Percentiles rank a stretch among this genome's conserved stretches.
These are phyloP conservation scores for Neopestalotiopsis clavispora DNA, from an alignment of 2,329 filamentous ascomycete genomes.

Conservation along the genomic window DNA sequence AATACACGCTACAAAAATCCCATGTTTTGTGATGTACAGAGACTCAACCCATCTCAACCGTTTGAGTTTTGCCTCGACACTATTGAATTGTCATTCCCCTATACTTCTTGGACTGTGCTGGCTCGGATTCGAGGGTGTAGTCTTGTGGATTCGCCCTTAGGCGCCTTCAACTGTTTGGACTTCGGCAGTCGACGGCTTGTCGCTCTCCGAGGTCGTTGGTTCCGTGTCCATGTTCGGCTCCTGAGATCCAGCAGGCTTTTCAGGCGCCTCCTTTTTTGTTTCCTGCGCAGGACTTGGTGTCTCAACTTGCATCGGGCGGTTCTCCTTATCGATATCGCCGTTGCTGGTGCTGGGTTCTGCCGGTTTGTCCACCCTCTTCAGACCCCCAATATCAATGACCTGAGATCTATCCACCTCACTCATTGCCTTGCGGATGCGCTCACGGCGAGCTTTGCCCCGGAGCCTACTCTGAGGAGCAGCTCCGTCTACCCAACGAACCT, in stretches of 20 bases:
- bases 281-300: background rate
- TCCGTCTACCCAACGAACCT: conserved; percentile 84
- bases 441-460: conserved; percentile 58
- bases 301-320: conserved; percentile 33
- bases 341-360: conserved; percentile 20
- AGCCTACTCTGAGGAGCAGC: conserved; percentile 62
- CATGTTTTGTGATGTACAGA: background rate
- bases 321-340: conserved; percentile 51
- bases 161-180: background rate
- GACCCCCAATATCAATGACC: conserved; percentile 35
- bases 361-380: conserved; percentile 38
- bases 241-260: background rate
- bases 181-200: background rate
- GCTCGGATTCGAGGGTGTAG: background rate
- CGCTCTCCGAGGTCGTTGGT: background rate
- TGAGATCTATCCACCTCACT: conserved; percentile 51
- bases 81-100: no score
- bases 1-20: background rate
- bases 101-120: background rate
- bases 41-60: background rate
- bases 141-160: background rate
- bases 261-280: background rate
- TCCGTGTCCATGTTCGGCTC: conserved; percentile 9
- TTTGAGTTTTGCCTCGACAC: no score
- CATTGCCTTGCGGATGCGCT: conserved; percentile 62